Evolutionary conservation across 2,329 filamentous ascomycete genomes (phyloP).

Genomic region (Nothopassalora personata): DNA sequence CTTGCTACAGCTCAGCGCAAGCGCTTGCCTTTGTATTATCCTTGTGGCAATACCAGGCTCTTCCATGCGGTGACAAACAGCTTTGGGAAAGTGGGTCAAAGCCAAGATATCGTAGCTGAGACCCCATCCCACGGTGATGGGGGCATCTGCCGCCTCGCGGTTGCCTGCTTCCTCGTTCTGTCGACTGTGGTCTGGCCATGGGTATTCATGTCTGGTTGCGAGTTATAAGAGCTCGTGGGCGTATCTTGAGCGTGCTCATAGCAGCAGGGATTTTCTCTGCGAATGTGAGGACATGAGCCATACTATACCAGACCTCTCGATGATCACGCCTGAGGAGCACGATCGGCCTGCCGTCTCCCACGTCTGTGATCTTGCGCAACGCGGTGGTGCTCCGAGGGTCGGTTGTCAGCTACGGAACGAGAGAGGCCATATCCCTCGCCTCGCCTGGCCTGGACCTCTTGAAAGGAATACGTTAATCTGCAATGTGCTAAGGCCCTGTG

Average conservation of each 20-base stretch:
- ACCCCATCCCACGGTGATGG: background rate
- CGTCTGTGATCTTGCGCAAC: background rate
- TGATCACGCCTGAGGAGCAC: background rate
- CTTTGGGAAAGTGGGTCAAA: background rate
- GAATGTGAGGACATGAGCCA: too few species aligned
- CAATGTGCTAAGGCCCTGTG: background rate
- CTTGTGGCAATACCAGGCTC: background rate
- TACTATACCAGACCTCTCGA: too few species aligned
- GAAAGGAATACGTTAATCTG: background rate
- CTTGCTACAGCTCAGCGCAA: background rate
- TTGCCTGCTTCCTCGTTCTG: too few species aligned
- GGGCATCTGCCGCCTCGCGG: too few species aligned
- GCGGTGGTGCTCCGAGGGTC: background rate
- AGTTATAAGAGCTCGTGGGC: too few species aligned
- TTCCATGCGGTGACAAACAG: background rate
- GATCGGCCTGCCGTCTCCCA: background rate
- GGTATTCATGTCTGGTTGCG: too few species aligned
- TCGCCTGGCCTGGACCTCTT: background rate
- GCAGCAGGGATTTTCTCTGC: too few species aligned
- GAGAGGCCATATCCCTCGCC: background rate
- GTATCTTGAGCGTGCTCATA: too few species aligned
- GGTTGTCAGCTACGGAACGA: background rate
- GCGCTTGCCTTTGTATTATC: background rate
- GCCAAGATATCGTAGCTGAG: background rate
- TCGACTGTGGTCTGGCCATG: too few species aligned